Evolutionary conservation across 1,284 basidiomycete species (phyloP).

Genomic region (Stereum hirsutum): DNA sequence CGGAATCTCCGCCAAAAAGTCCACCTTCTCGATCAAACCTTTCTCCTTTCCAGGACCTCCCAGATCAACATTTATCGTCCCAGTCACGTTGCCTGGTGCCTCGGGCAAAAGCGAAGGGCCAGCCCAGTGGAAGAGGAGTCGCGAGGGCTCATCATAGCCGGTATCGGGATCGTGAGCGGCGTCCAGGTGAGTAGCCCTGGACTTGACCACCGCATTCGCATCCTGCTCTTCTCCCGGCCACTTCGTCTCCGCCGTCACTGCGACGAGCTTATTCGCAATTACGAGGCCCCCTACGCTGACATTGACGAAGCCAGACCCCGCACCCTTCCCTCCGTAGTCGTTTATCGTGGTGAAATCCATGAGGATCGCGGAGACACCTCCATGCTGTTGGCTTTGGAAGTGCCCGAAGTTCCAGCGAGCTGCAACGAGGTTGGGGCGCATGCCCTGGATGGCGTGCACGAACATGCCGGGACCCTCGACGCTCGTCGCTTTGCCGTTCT

Average conservation of each 20-base stretch:
- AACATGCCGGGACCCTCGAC: conserved; percentile 84
- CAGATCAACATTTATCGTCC: conserved; percentile 47
- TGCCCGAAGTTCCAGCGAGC: conserved; percentile 93
- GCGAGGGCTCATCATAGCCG: conserved; percentile 71
- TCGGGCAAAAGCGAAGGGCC: conserved; percentile 51
- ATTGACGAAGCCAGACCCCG: conserved; percentile 70
- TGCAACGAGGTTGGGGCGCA: conserved; percentile 94
- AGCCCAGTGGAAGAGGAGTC: conserved; percentile 74
- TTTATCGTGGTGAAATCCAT: conserved; percentile 95
- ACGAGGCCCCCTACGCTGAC: conserved; percentile 86
- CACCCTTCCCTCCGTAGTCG: conserved; percentile 64
- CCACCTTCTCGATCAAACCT: conserved; percentile 94
- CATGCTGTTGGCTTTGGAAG: conserved; percentile 69
- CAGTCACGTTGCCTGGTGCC: conserved; percentile 46
- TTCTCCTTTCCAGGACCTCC: conserved; percentile 45
- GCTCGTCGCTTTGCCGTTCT: conserved; percentile 59
- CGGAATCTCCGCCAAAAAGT: conserved; percentile 94
- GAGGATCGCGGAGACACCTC: conserved; percentile 80
- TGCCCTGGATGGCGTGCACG: conserved; percentile 96
- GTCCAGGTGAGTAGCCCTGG: conserved; percentile 63
- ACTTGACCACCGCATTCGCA: conserved; percentile 41
- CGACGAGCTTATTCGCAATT: conserved; percentile 65
- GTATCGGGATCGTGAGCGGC: conserved; percentile 64
- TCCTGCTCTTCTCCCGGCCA: conserved; percentile 49
- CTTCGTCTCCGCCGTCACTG: conserved; percentile 64